Evolutionary conservation across 139 green algal genomes (phyloP).

Genomic region (Trebouxia sp.): DNA sequence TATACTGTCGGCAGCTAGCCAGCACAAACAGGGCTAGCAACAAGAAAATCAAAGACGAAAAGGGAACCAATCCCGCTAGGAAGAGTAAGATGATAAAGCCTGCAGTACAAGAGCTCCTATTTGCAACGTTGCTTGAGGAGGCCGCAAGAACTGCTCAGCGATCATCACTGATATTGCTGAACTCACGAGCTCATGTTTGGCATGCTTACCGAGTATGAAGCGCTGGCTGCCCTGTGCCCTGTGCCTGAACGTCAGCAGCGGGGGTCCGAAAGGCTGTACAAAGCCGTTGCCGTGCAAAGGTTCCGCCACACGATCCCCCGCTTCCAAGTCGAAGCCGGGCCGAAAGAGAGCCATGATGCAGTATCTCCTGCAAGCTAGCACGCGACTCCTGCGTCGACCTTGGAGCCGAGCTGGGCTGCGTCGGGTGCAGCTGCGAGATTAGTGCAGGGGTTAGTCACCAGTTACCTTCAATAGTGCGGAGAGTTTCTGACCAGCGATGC

Average conservation of each 20-base stretch:
- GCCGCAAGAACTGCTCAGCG: not conserved
- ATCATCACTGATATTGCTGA: no score
- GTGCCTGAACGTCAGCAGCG: no score
- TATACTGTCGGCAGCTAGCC: constrained; percentile 8
- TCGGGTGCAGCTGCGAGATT: no score
- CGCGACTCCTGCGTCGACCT: not conserved
- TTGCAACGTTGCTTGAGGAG: not conserved
- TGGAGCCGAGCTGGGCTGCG: not conserved
- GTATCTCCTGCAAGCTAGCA: no score
- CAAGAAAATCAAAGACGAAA: not conserved
- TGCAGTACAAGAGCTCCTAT: not conserved
- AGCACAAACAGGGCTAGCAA: not conserved
- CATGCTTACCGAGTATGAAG: not conserved
- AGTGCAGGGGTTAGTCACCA: no score
- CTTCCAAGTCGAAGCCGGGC: not conserved
- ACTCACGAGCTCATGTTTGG: no score
- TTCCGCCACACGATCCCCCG: not conserved
- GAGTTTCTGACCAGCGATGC: no score
- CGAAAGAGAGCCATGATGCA: not conserved
- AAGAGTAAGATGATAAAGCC: constrained; percentile 17
- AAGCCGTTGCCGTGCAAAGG: not conserved
- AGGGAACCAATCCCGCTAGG: constrained; percentile 7
- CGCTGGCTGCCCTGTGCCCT: not conserved
- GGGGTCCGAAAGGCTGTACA: no score
- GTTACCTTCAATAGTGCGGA: no score